Conservation (phyloP, 2,329 filamentous ascomycete genomes). For the Colletotrichum liaoningense region DNA sequence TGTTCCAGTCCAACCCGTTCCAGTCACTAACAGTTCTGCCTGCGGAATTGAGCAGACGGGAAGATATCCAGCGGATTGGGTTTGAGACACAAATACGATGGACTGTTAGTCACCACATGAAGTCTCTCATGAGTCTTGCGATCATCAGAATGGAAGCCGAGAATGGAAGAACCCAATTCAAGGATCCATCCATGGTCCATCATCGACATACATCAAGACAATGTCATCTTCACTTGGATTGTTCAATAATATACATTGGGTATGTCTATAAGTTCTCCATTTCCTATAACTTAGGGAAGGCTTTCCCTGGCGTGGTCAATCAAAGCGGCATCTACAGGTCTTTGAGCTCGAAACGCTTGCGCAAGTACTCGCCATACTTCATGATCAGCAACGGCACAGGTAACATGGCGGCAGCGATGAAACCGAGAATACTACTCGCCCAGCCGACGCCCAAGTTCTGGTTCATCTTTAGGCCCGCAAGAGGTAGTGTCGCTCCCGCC, state of each 20-base stretch:
- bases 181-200: background rate
- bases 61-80: background rate
- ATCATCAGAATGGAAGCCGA: background rate
- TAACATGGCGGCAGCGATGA: constrained; percentile 57
- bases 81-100: background rate
- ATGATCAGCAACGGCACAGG: constrained; percentile 58
- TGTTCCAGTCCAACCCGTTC: background rate
- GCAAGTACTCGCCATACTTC: constrained; percentile 57
- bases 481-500: constrained; percentile 35
- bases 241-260: background rate
- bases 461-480: constrained; percentile 36
- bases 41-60: background rate
- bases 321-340: background rate
- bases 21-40: background rate
- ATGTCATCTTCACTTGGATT: background rate
- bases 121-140: background rate
- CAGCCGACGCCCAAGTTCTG: constrained; percentile 36
- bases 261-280: background rate
- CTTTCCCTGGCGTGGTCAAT: background rate
- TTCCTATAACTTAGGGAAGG: too few species aligned
- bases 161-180: background rate
- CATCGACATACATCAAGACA: background rate
- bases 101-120: background rate
- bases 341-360: constrained; percentile 11
- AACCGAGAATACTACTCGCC: constrained; percentile 42